Evolutionary conservation across 2,329 filamentous ascomycete genomes (phyloP), one percentile per base, ranked within the genome.

Genomic region (Beauveria pseudobassiana): DNA sequence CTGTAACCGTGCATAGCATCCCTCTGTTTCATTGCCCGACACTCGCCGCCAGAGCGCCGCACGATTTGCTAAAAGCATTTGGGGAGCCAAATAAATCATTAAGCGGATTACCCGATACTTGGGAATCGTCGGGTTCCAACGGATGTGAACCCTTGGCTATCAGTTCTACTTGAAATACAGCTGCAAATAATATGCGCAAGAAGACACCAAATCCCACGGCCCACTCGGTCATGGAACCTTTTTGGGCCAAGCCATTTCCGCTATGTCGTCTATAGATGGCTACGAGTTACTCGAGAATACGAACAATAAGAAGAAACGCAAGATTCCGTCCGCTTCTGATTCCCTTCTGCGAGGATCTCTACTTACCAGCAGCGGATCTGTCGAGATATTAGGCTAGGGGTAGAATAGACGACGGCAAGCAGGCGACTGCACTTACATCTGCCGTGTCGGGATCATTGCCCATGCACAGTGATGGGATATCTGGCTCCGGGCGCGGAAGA

Each of bases 251-350:
- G 28, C 46, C 78, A 84, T 82, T 49, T 91, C 90, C 14, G 86
- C 87, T 26, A 82, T 84, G 6, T 88, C 87, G 5, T 89, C 88
- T 3, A 78, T 85, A 12, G 93, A 98, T 72, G 92, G 93, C 16
- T 98, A 98, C 73, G 95, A 99, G 74, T 95, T 91, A 7, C 96
- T 97, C 69, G 95, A 99, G 75, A 98, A 98, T 70, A 96, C 91
- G 42, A 98, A 96, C 74, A 99, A 99, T 73, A 99, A 99, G 77
- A 99, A 98, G 80, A 98, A 99, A 76, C 85, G 95, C 67, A 99
- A 99, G 77, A 98, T 99, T 43, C 95, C 95, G 0, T 92, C 92
- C 0, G 91, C 91, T 10, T 89, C 90, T 20, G 89, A 90, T 68
- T 80, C 86, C 16, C 83, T 74, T 3, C 67, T 81, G 22, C 64